phyloP scores from a whole-genome alignment of 805 yeast genomes.

The Kuraishia ogatae region DNA sequence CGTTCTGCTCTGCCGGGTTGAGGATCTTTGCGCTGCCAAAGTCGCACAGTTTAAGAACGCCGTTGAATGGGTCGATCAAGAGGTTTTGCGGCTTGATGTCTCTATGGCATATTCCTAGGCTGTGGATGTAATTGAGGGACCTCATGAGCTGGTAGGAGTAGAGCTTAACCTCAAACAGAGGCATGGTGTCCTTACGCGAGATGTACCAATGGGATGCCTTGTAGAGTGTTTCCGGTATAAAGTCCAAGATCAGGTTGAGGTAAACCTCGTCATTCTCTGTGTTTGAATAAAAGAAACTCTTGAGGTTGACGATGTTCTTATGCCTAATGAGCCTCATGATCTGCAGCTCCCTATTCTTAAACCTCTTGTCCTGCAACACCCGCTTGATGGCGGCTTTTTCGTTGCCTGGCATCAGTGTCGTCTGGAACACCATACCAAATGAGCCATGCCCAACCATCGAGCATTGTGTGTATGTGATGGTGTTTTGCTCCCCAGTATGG shows the following conservation, averaged over 20 bases:
- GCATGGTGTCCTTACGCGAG: conserved; percentile 70
- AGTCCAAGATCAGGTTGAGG: conserved; percentile 83
- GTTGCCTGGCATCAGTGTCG: conserved; percentile 63
- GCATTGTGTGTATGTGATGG: conserved; percentile 69
- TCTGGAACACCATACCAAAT: conserved; percentile 96
- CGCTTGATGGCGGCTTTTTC: conserved; percentile 88
- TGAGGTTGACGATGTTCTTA: conserved; percentile 78
- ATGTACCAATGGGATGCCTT: conserved; percentile 84
- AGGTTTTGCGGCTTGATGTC: conserved; percentile 90
- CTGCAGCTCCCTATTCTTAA: conserved; percentile 90
- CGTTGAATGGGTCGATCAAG: conserved; percentile 76
- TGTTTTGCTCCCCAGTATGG: conserved; percentile 50
- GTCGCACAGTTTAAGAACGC: conserved; percentile 87
- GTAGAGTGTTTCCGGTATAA: conserved; percentile 92
- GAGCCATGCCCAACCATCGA: conserved; percentile 98
- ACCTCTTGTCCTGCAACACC: conserved; percentile 92
- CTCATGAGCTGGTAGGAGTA: conserved; percentile 74
- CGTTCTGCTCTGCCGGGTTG: conserved; percentile 88
- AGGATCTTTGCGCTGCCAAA: conserved; percentile 93
- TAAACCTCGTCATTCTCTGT: conserved; percentile 76
- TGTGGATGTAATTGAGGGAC: conserved; percentile 72
- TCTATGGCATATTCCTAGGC: conserved; percentile 77
- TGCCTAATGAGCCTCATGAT: conserved; percentile 89
- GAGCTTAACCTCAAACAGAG: conserved; percentile 77
- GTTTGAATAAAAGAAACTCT: conserved; percentile 76